phyloP scores from a whole-genome alignment of 176 grass and related monocot species.

The Tillandsia fasciculata region DNA sequence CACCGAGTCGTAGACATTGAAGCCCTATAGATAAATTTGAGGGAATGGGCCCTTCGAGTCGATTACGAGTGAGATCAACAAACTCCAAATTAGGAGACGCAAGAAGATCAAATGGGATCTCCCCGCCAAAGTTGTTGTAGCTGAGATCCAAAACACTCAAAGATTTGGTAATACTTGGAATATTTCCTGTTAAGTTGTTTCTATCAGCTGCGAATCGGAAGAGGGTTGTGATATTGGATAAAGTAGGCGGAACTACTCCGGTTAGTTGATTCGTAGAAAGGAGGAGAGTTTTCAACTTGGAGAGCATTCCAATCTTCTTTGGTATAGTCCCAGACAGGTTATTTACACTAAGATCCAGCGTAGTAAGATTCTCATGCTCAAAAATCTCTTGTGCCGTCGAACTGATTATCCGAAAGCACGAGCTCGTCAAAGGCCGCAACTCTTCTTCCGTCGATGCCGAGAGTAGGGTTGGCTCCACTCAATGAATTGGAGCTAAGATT shows the following conservation, averaged over 20 bases:
- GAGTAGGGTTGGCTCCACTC: conserved; percentile 9
- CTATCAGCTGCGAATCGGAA: conserved; percentile 50
- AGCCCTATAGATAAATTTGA: no score
- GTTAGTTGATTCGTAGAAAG: conserved; percentile 34
- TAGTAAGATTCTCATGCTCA: no score
- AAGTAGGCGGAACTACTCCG: conserved; percentile 15
- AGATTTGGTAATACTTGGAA: no score
- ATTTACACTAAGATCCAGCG: no score
- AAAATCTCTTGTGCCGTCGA: not conserved
- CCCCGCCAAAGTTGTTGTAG: no score
- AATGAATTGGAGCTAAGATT: conserved; percentile 42
- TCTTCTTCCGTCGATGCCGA: not conserved
- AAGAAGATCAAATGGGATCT: no score
- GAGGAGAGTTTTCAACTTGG: conserved; percentile 35
- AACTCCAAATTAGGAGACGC: no score
- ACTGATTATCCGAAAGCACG: conserved; percentile 31
- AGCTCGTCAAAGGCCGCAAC: conserved; percentile 26
- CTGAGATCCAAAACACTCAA: no score
- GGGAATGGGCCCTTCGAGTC: no score
- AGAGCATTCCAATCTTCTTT: conserved; percentile 13
- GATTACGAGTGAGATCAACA: no score
- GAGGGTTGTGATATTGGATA: conserved; percentile 14
- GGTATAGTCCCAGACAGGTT: not conserved
- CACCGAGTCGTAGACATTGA: no score
- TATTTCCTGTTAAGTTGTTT: conserved; percentile 10